phyloP scores from a whole-genome alignment of 192 early-diverging fungal species.

The Kappamyces sp. region DNA sequence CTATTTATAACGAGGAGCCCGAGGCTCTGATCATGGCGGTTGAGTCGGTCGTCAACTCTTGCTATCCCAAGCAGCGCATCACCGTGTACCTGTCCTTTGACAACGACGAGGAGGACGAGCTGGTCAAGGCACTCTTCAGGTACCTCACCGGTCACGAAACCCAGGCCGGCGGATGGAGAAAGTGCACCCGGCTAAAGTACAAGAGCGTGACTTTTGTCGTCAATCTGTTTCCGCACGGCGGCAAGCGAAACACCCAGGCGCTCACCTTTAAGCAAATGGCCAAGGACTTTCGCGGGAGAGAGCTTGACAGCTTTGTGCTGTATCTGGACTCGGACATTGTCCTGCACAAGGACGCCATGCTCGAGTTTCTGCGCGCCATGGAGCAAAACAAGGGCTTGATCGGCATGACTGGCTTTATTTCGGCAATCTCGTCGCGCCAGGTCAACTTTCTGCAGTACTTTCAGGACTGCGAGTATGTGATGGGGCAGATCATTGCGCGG shows the following conservation, averaged over 20 bases:
- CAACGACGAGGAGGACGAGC: slow-evolving; percentile 13
- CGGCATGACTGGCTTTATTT: slow-evolving; percentile 32
- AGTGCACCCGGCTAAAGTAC: slow-evolving; percentile 19
- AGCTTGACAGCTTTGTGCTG: slow-evolving; percentile 28
- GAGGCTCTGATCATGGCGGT: slow-evolving; percentile 22
- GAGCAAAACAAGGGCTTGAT: slow-evolving; percentile 19
- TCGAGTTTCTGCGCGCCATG: slow-evolving; percentile 31
- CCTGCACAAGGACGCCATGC: slow-evolving; percentile 23
- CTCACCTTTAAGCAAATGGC: slow-evolving; percentile 25
- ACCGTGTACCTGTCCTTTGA: slow-evolving; percentile 18
- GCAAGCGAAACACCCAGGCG: slow-evolving; percentile 47
- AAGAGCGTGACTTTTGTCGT: slow-evolving; percentile 29
- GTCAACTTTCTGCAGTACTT: slow-evolving; percentile 26
- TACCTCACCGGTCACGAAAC: slow-evolving; percentile 6
- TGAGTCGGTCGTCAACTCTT: slow-evolving; percentile 10
- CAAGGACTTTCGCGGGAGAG: slow-evolving; percentile 1
- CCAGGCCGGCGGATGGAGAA: slow-evolving; percentile 2
- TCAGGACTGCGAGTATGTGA: slow-evolving; percentile 44
- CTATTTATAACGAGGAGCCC: slow-evolving; percentile 22
- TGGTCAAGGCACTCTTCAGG: slow-evolving; percentile 5
- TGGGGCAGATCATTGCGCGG: slow-evolving; percentile 33
- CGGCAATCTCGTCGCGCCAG: slow-evolving; percentile 19
- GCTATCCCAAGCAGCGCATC: slow-evolving; percentile 12
- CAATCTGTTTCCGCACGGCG: slow-evolving; percentile 45
- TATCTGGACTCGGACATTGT: slow-evolving; percentile 49